Percentiles rank a stretch among this genome's conserved stretches.
Evolutionary conservation across 352 stramenopile species (phyloP).

Genomic region (Phytophthora foliorum): DNA sequence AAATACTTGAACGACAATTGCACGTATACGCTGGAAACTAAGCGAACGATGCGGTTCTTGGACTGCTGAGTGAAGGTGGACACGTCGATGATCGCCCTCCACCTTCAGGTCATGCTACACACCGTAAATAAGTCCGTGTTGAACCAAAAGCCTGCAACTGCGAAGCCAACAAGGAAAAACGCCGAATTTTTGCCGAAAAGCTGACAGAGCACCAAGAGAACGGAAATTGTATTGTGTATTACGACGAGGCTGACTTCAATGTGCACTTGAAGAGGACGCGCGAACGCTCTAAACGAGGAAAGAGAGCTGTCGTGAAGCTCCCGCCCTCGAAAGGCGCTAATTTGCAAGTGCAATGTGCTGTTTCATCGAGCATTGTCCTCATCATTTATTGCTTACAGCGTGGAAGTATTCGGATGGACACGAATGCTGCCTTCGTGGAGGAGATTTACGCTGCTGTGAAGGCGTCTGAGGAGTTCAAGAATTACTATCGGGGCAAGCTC

Average conservation of each 20-base stretch:
- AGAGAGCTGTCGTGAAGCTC: not conserved
- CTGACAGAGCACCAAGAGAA: not conserved
- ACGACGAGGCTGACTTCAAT: constrained; percentile 14
- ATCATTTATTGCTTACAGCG: not conserved
- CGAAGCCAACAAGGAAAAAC: constrained; percentile 18
- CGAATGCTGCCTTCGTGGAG: constrained; percentile 1
- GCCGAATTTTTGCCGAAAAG: not conserved
- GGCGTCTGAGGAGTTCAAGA: too few species aligned
- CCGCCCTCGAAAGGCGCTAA: not conserved
- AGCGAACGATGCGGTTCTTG: not conserved
- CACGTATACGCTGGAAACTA: not conserved
- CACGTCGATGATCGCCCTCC: constrained; percentile 8
- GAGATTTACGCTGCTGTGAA: too few species aligned
- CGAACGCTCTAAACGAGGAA: not conserved
- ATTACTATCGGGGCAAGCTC: too few species aligned
- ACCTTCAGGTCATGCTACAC: constrained; percentile 5
- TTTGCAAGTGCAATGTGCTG: constrained; percentile 1
- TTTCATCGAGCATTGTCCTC: not conserved
- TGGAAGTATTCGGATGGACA: constrained; percentile 4
- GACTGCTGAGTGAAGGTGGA: not conserved
- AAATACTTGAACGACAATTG: not conserved
- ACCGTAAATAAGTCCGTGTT: constrained; percentile 5
- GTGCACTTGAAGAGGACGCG: constrained; percentile 1
- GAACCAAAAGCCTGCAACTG: constrained; percentile 18
- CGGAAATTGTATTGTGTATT: constrained; percentile 15